phyloP scores from a whole-genome alignment of 805 yeast species.

The Lipomyces lipofer region DNA sequence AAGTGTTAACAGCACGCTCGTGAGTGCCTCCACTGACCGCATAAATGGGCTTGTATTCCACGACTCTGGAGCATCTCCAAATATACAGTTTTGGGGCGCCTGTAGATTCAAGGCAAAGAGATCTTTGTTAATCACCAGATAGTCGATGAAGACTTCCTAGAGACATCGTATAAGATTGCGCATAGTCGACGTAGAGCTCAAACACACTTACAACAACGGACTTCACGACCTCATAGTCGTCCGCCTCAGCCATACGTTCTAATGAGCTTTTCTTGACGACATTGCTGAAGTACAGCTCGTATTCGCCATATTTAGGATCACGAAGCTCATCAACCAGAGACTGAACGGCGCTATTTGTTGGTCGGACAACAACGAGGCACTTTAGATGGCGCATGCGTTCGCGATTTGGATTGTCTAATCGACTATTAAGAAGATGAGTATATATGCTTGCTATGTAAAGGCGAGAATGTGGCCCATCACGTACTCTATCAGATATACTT shows the following conservation, averaged over 20 bases:
- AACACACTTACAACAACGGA: conserved; percentile 51
- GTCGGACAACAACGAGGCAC: conserved; percentile 78
- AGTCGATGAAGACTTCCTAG: conserved; percentile 79
- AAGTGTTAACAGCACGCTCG: conserved; percentile 66
- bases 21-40: conserved; percentile 47
- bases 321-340: conserved; percentile 64
- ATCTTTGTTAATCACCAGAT: conserved; percentile 68
- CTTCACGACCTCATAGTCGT: conserved; percentile 75
- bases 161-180: background rate
- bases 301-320: conserved; percentile 75
- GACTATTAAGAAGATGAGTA: conserved; percentile 31
- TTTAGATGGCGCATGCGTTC: conserved; percentile 76
- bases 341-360: conserved; percentile 63
- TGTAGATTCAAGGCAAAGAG: conserved; percentile 53
- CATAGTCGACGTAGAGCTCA: background rate
- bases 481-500: conserved; percentile 76
- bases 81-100: conserved; percentile 38
- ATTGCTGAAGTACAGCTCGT: conserved; percentile 77
- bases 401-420: conserved; percentile 58
- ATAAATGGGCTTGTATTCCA: conserved; percentile 53
- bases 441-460: background rate
- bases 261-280: conserved; percentile 70
- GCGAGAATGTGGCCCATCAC: conserved; percentile 15
- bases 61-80: conserved; percentile 43
- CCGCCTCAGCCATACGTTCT: conserved; percentile 87